A percentile compares a stretch with the other conserved stretches of the same genome.
Evolutionary conservation across 164 flowering plant species (phyloP).

Genomic region (Litsea cubeba): DNA sequence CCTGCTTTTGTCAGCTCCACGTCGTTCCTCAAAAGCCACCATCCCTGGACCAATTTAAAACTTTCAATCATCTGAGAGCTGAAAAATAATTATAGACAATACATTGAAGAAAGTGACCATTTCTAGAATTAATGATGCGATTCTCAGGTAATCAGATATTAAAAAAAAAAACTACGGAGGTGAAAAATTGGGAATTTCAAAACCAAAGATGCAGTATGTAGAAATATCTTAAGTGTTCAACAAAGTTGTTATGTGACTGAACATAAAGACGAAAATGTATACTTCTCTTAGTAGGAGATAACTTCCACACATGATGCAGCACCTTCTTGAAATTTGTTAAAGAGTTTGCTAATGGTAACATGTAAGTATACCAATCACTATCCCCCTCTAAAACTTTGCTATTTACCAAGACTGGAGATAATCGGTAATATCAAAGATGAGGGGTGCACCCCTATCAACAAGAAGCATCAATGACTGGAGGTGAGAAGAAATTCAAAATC

Average conservation of each 20-base stretch:
- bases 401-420: not conserved
- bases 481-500: not conserved
- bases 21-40: slow-evolving; percentile 88
- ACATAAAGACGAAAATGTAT: not conserved
- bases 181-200: not conserved
- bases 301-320: not conserved
- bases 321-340: too few relatives aligned
- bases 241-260: not conserved
- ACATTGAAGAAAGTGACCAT: slow-evolving; percentile 3
- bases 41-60: slow-evolving; percentile 48
- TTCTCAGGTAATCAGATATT: not conserved
- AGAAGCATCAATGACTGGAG: not conserved
- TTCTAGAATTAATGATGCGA: not conserved
- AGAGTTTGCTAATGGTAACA: not conserved
- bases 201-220: not conserved
- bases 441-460: not conserved
- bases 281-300: not conserved
- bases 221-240: not conserved
- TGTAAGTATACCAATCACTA: not conserved
- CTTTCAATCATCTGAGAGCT: not conserved
- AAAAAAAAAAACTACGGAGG: not conserved
- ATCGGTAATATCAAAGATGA: not conserved
- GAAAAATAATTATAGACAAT: not conserved
- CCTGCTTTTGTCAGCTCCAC: slow-evolving; percentile 76
- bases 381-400: not conserved